Base-by-base conservation (phyloP, 2,329 filamentous ascomycete species). In the Nannizzia gypsea region DNA sequence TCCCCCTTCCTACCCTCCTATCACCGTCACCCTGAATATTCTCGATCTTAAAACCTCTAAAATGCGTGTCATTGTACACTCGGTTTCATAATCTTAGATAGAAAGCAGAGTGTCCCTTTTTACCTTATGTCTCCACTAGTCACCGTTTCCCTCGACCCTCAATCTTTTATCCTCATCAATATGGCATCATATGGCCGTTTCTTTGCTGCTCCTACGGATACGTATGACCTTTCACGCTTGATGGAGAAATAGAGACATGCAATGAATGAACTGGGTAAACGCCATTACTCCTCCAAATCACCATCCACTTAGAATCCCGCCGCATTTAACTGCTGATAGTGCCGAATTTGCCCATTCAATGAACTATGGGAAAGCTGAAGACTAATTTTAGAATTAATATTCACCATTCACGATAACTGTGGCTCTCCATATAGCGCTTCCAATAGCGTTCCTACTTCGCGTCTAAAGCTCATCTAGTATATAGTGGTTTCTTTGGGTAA, bases 41-140 rank as follows among this genome's bases (percentile, higher is more conserved):
- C 20, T 48, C 44, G 24, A 48, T 26, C 20, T 26, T 24, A 48
- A 48, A 48, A 3, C 20, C 13, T 48, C 22, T 42, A 24, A 42
- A 42, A 56, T 40, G 54, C 28, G 28, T 56, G 31, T 34, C 52
- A 55, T 17, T 42, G 31, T 54, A 34, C 38, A 56, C 54, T 56
- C 36, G 54, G 22, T 56, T 56, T 56, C 54, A 56, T 24, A 56
- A 40, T 42, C 54, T 56, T 56, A 40, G 54, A 56, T 56, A 56
- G 54, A 56, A 40, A 40, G 31, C 54, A 56, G 13, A 56, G 54
- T 56, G 34, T n/a, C 31, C 22, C 20, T 6, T 24, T 56, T 56
- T 42, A 6, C 38, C 34, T 17, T 56, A 20, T 24, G n/a, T 17
- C 22, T 42, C 36, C 8, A 24, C 38, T 56, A n/a, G 28, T 38